Evolutionary conservation across 2,329 filamentous ascomycete genomes (phyloP), one percentile per base, ranked within the genome.

Genomic region (Alternaria hordeiaustralica): DNA sequence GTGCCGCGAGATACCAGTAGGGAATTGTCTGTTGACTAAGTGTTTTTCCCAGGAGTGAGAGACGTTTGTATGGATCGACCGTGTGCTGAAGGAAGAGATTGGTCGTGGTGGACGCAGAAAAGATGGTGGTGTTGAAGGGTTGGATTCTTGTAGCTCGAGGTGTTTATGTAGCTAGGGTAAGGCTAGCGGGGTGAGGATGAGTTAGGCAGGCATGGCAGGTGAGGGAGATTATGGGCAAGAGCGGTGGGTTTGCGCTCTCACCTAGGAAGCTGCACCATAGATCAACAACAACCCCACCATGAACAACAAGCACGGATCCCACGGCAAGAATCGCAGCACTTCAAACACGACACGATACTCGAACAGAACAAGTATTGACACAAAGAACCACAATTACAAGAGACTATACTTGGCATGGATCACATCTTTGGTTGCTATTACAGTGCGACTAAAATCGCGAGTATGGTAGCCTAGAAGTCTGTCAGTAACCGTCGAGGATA

Each of bases 391-490:
- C 18, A 11, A 20, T 43, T 3, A 30, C n/a, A 26, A 43, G 30
- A 55, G 51, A 15, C 12, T 55, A 20, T 26, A 51, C 12, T 33
- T 51, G 28, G 11, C 21, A 41, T 55, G 15, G 1, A 23, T 33
- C 18, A 55, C 11, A 33, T 26, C 10, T 55, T 58, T 28, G 10
- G 26, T 56, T 21, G 13, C 15, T 36, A 44, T 20, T 20, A 49
- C n/a, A n/a, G 30, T 21, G 21, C 21, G 33, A 3, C 43, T 74
- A 85, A 70, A 85, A 85, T 55, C 84, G 79, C 20, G 83, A 82
- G 71, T 82, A 85, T 25, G 84, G 83, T 21, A 85, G 71, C 84
- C 84, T 85, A 47, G 9, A 50, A 26, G 55, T 9, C 10, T 13
- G 43, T 77, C 36, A 76, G 70, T 25, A 28, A 8, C 9, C n/a